Evolutionary conservation across 2,329 filamentous ascomycete genomes (phyloP), one percentile per base, ranked within the genome.

Genomic region (Bipolaris gigantea): DNA sequence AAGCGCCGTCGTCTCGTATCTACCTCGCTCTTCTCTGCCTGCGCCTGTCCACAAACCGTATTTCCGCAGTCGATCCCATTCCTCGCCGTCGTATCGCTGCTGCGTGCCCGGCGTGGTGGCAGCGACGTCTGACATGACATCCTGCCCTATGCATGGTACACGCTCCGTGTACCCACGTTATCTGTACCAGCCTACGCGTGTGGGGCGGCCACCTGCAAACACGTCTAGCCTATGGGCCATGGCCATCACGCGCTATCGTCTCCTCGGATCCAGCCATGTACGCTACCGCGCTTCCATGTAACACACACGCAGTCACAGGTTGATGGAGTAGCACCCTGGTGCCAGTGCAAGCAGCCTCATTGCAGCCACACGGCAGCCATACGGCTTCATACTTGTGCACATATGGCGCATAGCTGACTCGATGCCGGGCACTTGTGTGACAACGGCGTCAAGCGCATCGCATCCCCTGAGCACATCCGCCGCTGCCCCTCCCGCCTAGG

Each of bases 1-100:
- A 46, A 50, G 36, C 42, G 38, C 48, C 48, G 48, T 45, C 55
- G 55, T 52, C 56, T 56, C 53, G 34, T 46, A 50, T 48, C 27
- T 30, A 30, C 27, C 27, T 30, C 27, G 1, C 27, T 30, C 27
- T 30, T 30, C 27, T 30, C 27, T 30, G 27, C 27, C 5, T 30
- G 10, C 27, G 10, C 5, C 16, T 21, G 13, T 19, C 51, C 51
- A 57, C 55, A 40, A 57, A 48, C 55, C 48, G 27, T 11, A 34
- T 36, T 40, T 50, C 47, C 47, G 51, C 51, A 42, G 16, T 48
- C 50, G 50, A 43, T 53, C 32, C 47, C 44, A 23, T 46, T 54
- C 27, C 38, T 47, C 41, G 27, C 35, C 35, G 30, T 50, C 41
- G 35, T 33, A 43, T 41, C 27, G 39, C 23, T 30, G 2, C 25